Evolutionary conservation across 306 rosid species (phyloP), one percentile per base, ranked within the genome.

Genomic region (Chamaecrista fasciculata): DNA sequence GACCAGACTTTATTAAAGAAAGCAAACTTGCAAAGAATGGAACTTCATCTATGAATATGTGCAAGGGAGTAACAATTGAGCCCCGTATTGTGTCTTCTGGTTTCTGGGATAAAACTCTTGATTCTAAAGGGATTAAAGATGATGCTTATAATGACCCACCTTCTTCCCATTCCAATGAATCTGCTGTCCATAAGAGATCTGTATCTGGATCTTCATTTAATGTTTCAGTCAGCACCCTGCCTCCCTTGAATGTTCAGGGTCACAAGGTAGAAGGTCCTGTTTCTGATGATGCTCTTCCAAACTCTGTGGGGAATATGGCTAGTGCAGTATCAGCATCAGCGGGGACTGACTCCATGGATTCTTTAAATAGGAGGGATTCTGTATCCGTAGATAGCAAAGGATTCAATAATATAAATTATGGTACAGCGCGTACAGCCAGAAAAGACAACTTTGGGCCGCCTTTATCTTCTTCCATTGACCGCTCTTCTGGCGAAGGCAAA

Each of bases 51-150:
- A 69, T 57, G 43, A 62, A 71, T 28, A 21, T 31, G 40, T 25
- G 33, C 55, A 80, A 76, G 70, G 86, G 56, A 74, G 62, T 79
- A 31, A 67, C 49, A 75, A 28, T 53, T 16, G 77, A 85, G 69
- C 75, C 85, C 51, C 55, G 76, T 64, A 15, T 44, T n/a, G 57
- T 72, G 19, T 73, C 79, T 73, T 81, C 98, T 71, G 87, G 78
- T 69, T 94, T 90, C 62, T 88, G 97, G 96, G 86, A 81, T 46
- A 74, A 72, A 57, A 59, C 86, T 73, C 83, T 86, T 15, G 76
- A 84, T 52, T 62, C 71, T 14, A 15, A 50, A 48, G 83, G 63
- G 72, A 66, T 74, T 29, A 21, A 63, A 42, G 76, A 39, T 18
- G 78, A 81, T 66, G 47, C 69, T 55, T 50, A 28, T 9, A 49